Base-by-base conservation (phyloP, 2,329 filamentous ascomycete species). In the Arthrocladium fulminans region DNA sequence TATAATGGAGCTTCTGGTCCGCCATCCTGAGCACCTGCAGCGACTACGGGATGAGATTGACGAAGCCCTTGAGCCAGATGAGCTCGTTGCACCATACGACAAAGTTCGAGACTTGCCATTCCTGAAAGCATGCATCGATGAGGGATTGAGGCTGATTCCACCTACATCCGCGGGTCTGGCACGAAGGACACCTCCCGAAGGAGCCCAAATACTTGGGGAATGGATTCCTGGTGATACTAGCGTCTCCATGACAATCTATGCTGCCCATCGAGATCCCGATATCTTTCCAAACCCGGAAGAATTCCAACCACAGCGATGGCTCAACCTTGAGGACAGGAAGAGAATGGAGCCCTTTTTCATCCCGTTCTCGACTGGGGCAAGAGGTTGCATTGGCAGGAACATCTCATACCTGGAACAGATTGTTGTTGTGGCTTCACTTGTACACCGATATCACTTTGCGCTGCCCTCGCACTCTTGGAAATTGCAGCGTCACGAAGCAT, bases 61-160 rank as follows among this genome's bases (percentile, higher is more conserved):
- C 51, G 56, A 65, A 2, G 68, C 70, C 13, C 59, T 75, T 1
- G 67, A 70, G 1, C 48, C 46, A n/a, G 49, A 51, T 12, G 72
- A 75, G 19, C 57, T 65, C 5, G 61, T 76, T 20, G 70, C 69
- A 0, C 63, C 72, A 0, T 76, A 74, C 51, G 71, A 74, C 29
- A 74, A 73, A 44, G 65, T 76, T 45, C 70, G 72, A 49, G 64
- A 75, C 48, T 61, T 76, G 0, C 73, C 73, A 0, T 77, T 75
- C 56, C 70, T 78, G 3, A 67, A 69, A 20, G 74, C 72, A 3
- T 75, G 69, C 51, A 59, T 77, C 13, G 73, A 78, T 51, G 76
- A 77, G 54, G 65, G 67, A 0, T 55, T 76, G 2, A 67, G 73
- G 1, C 56, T 75, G 3, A 65, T 61, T 45, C 70, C 71, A 0